Evolutionary conservation across 2,329 filamentous ascomycete species (phyloP), one percentile per base, ranked within the genome.

Genomic region (Alternaria novae-zelandiae): DNA sequence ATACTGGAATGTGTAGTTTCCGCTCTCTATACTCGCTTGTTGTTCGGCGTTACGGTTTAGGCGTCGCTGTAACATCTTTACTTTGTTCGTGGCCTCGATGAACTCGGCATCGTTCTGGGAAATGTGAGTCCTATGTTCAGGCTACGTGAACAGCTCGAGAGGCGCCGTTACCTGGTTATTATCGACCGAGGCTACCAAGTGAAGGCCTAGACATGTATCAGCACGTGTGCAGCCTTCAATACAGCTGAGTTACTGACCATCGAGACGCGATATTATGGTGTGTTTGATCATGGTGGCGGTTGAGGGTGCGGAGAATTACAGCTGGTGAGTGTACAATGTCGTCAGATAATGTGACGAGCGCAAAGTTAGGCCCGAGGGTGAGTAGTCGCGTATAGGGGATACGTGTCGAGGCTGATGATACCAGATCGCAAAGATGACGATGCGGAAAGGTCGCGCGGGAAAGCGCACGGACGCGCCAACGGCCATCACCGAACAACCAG

Each of bases 101-200:
- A 98, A 89, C 75, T 93, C 88, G 70, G 88, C 83, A 78, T 95
- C 91, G 70, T 90, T 88, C 85, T 89, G 65, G 43, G 25, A 15
- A 55, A 28, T 59, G 68, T 73, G 45, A 69, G 64, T 50, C 36
- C 54, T 20, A 55, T 44, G 49, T 67, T 57, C 67, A 25, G 12
- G 21, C 28, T 4, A 30, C 20, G 55, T 30, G 46, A 26, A 32
- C 26, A 12, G 25, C 15, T 65, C 13, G 43, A 9, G 17, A 26
- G 25, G 46, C 32, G 54, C n/a, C 41, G 23, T 43, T 76, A 91
- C 89, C 83, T 92, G 89, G 76, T 93, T 91, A 79, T 97, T 94
- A 81, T 98, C 96, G 74, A 97, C 93, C 3, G 94, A 97, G 64
- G 95, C 95, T 78, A 94, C 95, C 71, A 99, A 88, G 86, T 97